Evolutionary conservation across 1,284 basidiomycete species (phyloP).

Genomic region (Apiotrichum mycotoxinovorans): DNA sequence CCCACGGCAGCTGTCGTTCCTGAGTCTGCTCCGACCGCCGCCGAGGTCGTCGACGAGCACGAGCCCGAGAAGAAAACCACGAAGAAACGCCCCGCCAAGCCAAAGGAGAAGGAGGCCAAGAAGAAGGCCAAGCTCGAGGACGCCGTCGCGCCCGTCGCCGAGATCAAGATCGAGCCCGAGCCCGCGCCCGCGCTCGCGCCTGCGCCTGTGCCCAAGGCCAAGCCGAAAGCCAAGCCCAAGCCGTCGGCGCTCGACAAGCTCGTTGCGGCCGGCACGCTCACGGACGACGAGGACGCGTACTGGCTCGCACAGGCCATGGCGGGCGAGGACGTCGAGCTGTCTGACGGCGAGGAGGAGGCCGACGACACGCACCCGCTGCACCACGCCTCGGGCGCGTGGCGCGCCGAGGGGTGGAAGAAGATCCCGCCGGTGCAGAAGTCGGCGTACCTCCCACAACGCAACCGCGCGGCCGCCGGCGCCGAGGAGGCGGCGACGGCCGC

Average conservation of each 20-base stretch:
- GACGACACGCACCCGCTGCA: slow-evolving; percentile 36
- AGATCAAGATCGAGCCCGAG: slow-evolving; percentile 35
- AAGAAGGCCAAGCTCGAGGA: slow-evolving; percentile 15
- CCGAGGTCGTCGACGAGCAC: slow-evolving; percentile 9
- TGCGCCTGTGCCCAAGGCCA: slow-evolving; percentile 11
- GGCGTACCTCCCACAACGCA: slow-evolving; percentile 66
- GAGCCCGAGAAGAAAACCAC: slow-evolving; percentile 28
- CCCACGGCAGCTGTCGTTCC: background rate
- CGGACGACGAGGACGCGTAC: slow-evolving; percentile 89
- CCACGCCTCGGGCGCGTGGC: slow-evolving; percentile 44
- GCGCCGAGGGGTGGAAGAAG: slow-evolving; percentile 92
- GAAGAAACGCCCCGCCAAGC: slow-evolving; percentile 33
- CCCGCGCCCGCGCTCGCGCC: no score
- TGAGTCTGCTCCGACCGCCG: slow-evolving; percentile 3
- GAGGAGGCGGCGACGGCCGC: slow-evolving; percentile 36
- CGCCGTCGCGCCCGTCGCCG: slow-evolving; percentile 22
- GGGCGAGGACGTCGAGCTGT: slow-evolving; percentile 33
- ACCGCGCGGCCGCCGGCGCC: slow-evolving; percentile 53
- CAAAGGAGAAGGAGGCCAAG: slow-evolving; percentile 11
- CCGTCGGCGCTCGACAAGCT: slow-evolving; percentile 36
- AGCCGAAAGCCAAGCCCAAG: slow-evolving; percentile 21
- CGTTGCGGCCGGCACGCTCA: slow-evolving; percentile 56
- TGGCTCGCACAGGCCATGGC: slow-evolving; percentile 66
- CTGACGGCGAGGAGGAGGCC: slow-evolving; percentile 21
- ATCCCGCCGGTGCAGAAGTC: slow-evolving; percentile 90